Base-by-base conservation (phyloP, 805 yeast genomes). In the Peterozyma toletana region DNA sequence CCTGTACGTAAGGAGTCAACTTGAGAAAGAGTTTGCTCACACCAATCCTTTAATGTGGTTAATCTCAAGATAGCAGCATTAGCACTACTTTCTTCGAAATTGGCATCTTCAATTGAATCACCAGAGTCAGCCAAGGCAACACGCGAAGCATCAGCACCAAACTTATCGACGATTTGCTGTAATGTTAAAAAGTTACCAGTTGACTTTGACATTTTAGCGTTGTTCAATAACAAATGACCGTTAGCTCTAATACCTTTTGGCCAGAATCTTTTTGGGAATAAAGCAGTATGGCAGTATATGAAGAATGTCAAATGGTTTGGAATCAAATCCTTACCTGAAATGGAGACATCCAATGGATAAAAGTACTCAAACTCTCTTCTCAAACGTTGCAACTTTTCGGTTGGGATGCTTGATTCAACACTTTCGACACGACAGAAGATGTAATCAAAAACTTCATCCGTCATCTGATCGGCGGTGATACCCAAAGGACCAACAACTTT, bases 111-210 rank as follows among this genome's bases (percentile, higher is more conserved):
- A 53, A 89, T 80, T 37, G 93, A 73, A 63, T 93, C 99, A 72
- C 99, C 99, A 42, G 97, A 96, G 71, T 93, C 99, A 38, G 98
- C 99, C 52, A 93, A 71, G 5, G 99, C 97, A 63, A 93, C 86
- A 74, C 99, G 85, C 10, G 96, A 73, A 36, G 98, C 97, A 65
- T 93, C 99, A 41, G 98, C 96, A 64, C 99, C 99, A 54, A 82
- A 93, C 67, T 93, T 93, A 55, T 79, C 74, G 48, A 83, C 82
- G 61, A 85, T 77, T 64, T 93, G 88, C 55, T 81, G 77, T 63
- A 93, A 72, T 41, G 98, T 93, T 81, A 87, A 73, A 63, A 93
- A 93, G 71, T 93, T 93, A 68, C 99, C 99, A 30, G 98, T 91
- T 30, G 96, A 85, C 66, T 93, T 93, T 44, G 97, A 83, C 99